These are phyloP conservation scores for Saturnispora diversa DNA, from an alignment of 805 yeast genomes.

Conservation along the genomic window DNA sequence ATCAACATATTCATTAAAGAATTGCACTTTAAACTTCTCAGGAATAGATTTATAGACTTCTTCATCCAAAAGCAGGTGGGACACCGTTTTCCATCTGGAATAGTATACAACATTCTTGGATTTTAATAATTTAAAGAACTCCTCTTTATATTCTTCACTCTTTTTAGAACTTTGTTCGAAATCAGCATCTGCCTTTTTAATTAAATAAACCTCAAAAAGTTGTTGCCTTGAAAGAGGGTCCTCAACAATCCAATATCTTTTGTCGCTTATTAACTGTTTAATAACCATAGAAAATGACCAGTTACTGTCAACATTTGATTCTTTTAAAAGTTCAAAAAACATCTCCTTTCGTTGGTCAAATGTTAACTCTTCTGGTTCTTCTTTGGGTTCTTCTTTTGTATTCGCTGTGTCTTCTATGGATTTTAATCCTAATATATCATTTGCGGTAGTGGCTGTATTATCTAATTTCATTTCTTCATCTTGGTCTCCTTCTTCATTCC, in stretches of 20 bases:
- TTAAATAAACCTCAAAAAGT: conserved; percentile 57
- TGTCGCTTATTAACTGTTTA: conserved; percentile 46
- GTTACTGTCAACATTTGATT: conserved; percentile 53
- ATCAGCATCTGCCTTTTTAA: conserved; percentile 42
- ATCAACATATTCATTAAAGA: conserved; percentile 45
- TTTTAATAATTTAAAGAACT: conserved; percentile 42
- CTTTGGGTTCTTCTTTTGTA: conserved; percentile 10
- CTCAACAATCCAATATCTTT: conserved; percentile 58
- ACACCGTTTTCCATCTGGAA: conserved; percentile 59
- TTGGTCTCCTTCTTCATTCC: background rate
- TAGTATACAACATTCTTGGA: conserved; percentile 39
- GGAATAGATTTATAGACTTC: conserved; percentile 56
- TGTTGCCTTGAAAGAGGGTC: conserved; percentile 55
- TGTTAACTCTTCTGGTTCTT: background rate
- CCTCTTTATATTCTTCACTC: conserved; percentile 45
- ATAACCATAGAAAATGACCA: conserved; percentile 71
- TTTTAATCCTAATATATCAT: background rate
- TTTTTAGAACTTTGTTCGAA: conserved; percentile 44
- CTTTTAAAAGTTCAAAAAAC: conserved; percentile 47
- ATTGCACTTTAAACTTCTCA: conserved; percentile 46
- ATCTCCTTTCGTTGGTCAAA: conserved; percentile 24
- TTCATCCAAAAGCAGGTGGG: conserved; percentile 51
- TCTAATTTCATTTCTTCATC: background rate
- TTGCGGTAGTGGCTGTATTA: background rate
- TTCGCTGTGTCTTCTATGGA: too few relatives aligned